Conservation (phyloP, 805 yeast genomes). For the Starmerella powellii region DNA sequence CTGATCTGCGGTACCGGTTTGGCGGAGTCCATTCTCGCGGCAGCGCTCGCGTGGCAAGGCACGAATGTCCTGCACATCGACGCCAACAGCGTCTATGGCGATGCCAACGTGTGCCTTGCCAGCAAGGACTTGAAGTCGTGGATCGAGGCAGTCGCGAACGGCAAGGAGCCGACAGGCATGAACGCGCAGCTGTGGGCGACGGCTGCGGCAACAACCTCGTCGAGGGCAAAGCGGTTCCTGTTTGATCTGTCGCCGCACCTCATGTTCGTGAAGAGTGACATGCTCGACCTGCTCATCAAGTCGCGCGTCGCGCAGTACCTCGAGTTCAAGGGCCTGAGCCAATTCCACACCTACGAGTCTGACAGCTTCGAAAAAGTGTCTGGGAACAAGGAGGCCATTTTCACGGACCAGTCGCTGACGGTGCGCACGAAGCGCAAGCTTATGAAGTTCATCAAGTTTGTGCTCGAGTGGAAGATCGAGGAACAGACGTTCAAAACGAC, state of each 20-base stretch:
- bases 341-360: slow-evolving; percentile 88
- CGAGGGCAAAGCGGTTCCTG: slow-evolving; percentile 43
- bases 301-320: slow-evolving; percentile 82
- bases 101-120: slow-evolving; percentile 70
- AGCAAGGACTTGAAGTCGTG: slow-evolving; percentile 75
- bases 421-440: slow-evolving; percentile 66
- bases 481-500: slow-evolving; percentile 42
- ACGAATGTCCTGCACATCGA: slow-evolving; percentile 86
- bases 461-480: slow-evolving; percentile 53
- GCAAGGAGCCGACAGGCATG: slow-evolving; percentile 30
- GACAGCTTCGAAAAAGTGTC: slow-evolving; percentile 79
- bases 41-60: slow-evolving; percentile 97
- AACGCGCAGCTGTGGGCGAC: slow-evolving; percentile 78
- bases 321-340: slow-evolving; percentile 79
- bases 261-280: slow-evolving; percentile 81
- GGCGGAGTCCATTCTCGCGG: slow-evolving; percentile 76
- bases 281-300: slow-evolving; percentile 63
- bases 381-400: slow-evolving; percentile 82
- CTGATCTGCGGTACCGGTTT: slow-evolving; percentile 88
- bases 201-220: slow-evolving; percentile 31
- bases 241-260: slow-evolving; percentile 79
- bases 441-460: slow-evolving; percentile 88
- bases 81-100: slow-evolving; percentile 76
- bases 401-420: slow-evolving; percentile 71
- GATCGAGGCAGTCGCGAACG: slow-evolving; percentile 58